Evolutionary conservation across 116 monocot genomes (phyloP).

Genomic region (Posidonia oceanica): DNA sequence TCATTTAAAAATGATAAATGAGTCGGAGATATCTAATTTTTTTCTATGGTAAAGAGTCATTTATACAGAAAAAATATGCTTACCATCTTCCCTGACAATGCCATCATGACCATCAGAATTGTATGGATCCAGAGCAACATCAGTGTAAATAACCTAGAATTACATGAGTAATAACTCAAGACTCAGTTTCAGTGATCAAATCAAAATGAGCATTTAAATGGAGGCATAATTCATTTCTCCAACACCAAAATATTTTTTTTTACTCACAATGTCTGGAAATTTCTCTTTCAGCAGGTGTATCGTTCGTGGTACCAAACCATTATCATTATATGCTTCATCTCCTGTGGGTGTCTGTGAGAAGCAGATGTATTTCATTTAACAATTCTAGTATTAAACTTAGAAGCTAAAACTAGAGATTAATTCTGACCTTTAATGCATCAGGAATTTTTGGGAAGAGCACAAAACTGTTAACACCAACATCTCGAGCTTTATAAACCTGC

Average conservation of each 20-base stretch:
- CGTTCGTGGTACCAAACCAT: constrained; percentile 85
- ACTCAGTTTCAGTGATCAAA: not conserved
- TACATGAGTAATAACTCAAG: not conserved
- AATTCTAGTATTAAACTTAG: not conserved
- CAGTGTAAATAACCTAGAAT: constrained; percentile 87
- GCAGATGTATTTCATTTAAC: not conserved
- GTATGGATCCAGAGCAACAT: constrained; percentile 98
- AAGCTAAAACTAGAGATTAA: not conserved
- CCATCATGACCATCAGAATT: constrained; percentile 99
- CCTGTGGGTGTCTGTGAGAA: constrained; percentile 65
- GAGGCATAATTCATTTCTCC: not conserved
- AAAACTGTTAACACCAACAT: constrained; percentile 93
- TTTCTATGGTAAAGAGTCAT: not conserved
- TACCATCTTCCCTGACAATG: constrained; percentile 99
- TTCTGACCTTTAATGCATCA: constrained; percentile 82
- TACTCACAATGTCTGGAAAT: constrained; percentile 80
- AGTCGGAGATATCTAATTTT: not conserved
- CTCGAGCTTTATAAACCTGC: constrained; percentile 85
- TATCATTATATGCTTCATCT: constrained; percentile 97
- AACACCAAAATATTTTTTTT: constrained; percentile 1
- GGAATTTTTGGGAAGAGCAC: constrained; percentile 98
- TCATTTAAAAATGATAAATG: too few relatives aligned
- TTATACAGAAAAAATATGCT: not conserved
- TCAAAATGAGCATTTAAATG: not conserved
- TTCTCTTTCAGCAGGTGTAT: constrained; percentile 92